Percentiles rank a stretch among this genome's conserved stretches.
Conservation (phyloP, 345 rosid species). For the Noccaea caerulescens region DNA sequence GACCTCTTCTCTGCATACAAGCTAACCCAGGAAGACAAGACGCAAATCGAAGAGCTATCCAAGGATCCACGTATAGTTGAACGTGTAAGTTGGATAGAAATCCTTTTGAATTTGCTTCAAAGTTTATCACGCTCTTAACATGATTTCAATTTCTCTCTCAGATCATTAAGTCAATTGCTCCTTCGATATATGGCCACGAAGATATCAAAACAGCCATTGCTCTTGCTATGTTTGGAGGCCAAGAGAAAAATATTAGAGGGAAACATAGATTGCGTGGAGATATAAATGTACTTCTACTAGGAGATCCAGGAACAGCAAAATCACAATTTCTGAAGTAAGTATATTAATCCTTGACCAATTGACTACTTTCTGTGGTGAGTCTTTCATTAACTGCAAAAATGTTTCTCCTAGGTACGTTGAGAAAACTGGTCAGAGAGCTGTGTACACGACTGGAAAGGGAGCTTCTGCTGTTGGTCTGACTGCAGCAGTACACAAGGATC, state of each 20-base stretch:
- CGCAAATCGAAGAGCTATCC: slow-evolving; percentile 82
- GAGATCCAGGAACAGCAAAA: slow-evolving; percentile 99
- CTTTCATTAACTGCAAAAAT: slow-evolving; percentile 16
- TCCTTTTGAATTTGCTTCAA: slow-evolving; percentile 13
- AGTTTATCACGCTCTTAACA: background rate
- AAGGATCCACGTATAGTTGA: slow-evolving; percentile 93
- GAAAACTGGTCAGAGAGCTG: slow-evolving; percentile 99
- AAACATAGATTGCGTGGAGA: slow-evolving; percentile 93
- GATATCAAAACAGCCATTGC: slow-evolving; percentile 95
- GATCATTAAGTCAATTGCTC: slow-evolving; percentile 96
- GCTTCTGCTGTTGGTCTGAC: slow-evolving; percentile 99
- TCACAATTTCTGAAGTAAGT: slow-evolving; percentile 96
- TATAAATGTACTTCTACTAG: slow-evolving; percentile 87
- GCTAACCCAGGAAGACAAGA: slow-evolving; percentile 94
- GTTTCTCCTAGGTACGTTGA: slow-evolving; percentile 75
- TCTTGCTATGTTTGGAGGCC: slow-evolving; percentile 98
- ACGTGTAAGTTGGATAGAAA: slow-evolving; percentile 56
- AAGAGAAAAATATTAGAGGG: slow-evolving; percentile 92
- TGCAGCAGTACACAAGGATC: slow-evolving; percentile 99
- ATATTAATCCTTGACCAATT: background rate
- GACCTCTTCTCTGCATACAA: slow-evolving; percentile 96
- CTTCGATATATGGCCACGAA: slow-evolving; percentile 97
- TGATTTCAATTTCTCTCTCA: slow-evolving; percentile 41
- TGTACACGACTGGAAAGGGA: slow-evolving; percentile 98
- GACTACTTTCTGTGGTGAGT: background rate